Base-by-base conservation (phyloP, 495 filamentous ascomycete genomes). In the Tetracladium marchalianum region DNA sequence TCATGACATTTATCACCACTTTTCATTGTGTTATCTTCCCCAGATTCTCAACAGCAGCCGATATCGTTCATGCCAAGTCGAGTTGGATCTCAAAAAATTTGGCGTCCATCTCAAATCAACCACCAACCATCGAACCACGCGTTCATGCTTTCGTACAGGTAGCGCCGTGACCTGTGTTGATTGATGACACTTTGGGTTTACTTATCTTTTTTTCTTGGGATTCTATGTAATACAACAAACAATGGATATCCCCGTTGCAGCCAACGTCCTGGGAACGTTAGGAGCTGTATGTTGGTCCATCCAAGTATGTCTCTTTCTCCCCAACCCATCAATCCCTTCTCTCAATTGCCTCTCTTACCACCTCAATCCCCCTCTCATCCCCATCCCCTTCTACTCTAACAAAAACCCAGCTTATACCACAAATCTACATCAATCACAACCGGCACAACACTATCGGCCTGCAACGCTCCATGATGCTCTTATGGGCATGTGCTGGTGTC, bases 401-500 rank as follows among this genome's bases (percentile, higher is more conserved):
- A 27, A 27, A 5, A n/a, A n/a, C n/a, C n/a, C 60, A 84, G 72
- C 68, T 84, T 27, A 64, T 82, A 24, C 79, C 80, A 5, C 80
- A 84, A 57, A 78, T 82, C 42, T 55, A 78, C 17, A 72, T 81
- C 52, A 84, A 84, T 56, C 77, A 79, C 49, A 68, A 71, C 15
- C 60, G 78, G 17, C 75, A 81, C 47, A 61, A 77, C 60, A 77
- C 77, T 0, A 66, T 62, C 31, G 77, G 79, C 10, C 58, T 84
- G 0, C 78, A 80, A 43, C 65, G 68, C 0, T 72, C 76, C 4
- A 82, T 84, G 78, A 81, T 82, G 78, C 64, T 82, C 13, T 62
- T 80, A 13, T 84, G 79, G 80, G 80, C 80, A 5, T 68, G 62
- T 33, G 78, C 79, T 1, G 78, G 79, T 0, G 71, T 82, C 5